phyloP scores from a whole-genome alignment of 192 early-diverging fungal species.

The Coemansia sp. region DNA sequence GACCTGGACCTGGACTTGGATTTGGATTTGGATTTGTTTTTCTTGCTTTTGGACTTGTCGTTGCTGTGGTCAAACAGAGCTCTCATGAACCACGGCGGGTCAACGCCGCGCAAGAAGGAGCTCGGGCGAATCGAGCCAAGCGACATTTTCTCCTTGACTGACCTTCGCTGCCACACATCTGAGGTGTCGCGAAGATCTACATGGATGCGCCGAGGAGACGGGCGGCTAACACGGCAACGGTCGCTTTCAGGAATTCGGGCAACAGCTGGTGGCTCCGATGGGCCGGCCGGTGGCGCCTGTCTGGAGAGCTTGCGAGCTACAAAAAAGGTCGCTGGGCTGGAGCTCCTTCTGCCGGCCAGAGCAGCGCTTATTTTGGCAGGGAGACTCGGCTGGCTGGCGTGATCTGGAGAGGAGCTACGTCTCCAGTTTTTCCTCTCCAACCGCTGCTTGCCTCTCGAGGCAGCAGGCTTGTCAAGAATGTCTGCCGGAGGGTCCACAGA shows the following conservation, averaged over 20 bases:
- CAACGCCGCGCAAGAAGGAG: conserved; percentile 12
- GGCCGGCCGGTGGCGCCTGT: background rate
- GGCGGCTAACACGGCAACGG: background rate
- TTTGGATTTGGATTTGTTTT: background rate
- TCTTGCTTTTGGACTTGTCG: background rate
- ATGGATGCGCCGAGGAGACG: conserved; percentile 1
- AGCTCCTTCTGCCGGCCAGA: background rate
- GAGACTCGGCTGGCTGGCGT: background rate
- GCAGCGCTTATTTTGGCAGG: conserved; percentile 1
- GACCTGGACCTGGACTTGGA: background rate
- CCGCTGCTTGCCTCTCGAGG: background rate
- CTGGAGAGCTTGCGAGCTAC: background rate
- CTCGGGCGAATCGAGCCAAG: conserved; percentile 8
- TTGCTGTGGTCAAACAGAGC: conserved; percentile 7
- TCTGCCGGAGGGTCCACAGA: conserved; percentile 1
- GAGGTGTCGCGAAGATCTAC: conserved; percentile 17
- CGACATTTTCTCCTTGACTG: conserved; percentile 17
- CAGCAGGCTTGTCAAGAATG: background rate
- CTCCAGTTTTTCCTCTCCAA: background rate
- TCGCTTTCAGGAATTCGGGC: too few species aligned
- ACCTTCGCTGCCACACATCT: conserved; percentile 11
- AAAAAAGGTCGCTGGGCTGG: background rate
- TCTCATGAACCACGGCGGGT: conserved; percentile 20
- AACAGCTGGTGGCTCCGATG: too few species aligned
- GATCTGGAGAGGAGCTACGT: background rate